A percentile compares a stretch with the other conserved stretches of the same genome.
phyloP scores from a whole-genome alignment of 371 early-diverging fungal genomes.

The Mucor racemosus region DNA sequence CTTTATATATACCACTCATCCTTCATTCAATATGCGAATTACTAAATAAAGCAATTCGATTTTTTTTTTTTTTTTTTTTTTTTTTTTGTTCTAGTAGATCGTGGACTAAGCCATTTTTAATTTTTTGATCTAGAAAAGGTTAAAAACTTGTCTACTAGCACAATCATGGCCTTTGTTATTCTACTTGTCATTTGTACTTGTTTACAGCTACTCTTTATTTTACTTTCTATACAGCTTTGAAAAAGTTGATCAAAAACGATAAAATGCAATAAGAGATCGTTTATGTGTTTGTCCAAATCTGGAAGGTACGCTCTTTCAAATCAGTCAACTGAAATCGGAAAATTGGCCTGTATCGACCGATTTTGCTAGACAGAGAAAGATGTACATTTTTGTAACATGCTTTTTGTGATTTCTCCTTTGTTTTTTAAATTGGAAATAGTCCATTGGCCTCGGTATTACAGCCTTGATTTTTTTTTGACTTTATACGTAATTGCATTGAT shows the following conservation, averaged over 20 bases:
- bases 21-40: conserved; percentile 1
- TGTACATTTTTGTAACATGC: neutral
- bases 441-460: no score
- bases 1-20: neutral
- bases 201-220: neutral
- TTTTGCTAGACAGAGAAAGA: conserved; percentile 1
- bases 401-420: neutral
- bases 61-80: conserved; percentile 5
- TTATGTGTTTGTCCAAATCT: conserved; percentile 2
- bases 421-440: neutral
- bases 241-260: neutral
- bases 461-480: conserved; percentile 5
- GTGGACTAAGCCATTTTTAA: neutral
- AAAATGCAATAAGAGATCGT: conserved; percentile 1
- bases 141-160: no score
- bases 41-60: neutral
- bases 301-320: conserved; percentile 10
- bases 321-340: neutral
- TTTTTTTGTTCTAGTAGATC: neutral
- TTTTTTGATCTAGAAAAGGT: neutral
- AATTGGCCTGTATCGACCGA: conserved; percentile 11
- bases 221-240: neutral
- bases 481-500: no score
- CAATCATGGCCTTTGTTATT: no score
- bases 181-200: no score